Percentiles rank a stretch among this genome's conserved stretches.
phyloP scores from a whole-genome alignment of 805 yeast species.

The Hanseniaspora guilliermondii region DNA sequence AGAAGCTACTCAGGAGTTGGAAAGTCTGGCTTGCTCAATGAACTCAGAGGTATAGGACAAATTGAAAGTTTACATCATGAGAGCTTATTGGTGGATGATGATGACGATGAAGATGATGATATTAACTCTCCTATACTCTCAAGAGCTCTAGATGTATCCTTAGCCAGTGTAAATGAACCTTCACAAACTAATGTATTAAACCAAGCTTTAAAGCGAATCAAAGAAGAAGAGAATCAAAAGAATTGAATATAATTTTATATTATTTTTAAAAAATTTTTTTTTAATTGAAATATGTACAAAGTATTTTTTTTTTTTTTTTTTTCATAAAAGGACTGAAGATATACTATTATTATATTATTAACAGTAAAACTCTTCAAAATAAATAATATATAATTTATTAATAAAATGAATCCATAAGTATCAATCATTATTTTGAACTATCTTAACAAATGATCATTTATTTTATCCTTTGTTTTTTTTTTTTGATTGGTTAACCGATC shows the following conservation, averaged over 20 bases:
- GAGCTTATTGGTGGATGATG: background rate
- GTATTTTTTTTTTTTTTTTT: background rate
- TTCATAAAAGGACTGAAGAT: too few species aligned
- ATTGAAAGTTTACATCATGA: background rate
- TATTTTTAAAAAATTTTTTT: background rate
- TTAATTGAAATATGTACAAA: background rate
- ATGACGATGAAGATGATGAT: conserved; percentile 8
- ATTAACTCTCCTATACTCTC: background rate
- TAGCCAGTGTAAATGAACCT: background rate
- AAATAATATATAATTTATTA: too few species aligned
- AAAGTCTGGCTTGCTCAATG: conserved; percentile 3
- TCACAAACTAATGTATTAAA: background rate
- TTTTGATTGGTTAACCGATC: background rate
- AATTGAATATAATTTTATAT: background rate
- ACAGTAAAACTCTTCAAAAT: too few species aligned
- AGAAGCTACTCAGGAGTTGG: conserved; percentile 12
- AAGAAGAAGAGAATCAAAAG: background rate
- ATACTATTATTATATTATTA: too few species aligned
- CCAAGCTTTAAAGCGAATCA: background rate
- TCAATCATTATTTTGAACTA: too few species aligned
- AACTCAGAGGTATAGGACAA: conserved; percentile 7
- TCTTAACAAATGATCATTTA: too few species aligned
- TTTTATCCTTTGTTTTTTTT: too few species aligned
- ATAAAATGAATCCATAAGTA: too few species aligned
- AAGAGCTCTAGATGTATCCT: background rate